Percentiles rank a stretch among this genome's conserved stretches.
Evolutionary conservation across 208 protist genomes (phyloP).

Genomic region (Endotrypanum monterogeii): DNA sequence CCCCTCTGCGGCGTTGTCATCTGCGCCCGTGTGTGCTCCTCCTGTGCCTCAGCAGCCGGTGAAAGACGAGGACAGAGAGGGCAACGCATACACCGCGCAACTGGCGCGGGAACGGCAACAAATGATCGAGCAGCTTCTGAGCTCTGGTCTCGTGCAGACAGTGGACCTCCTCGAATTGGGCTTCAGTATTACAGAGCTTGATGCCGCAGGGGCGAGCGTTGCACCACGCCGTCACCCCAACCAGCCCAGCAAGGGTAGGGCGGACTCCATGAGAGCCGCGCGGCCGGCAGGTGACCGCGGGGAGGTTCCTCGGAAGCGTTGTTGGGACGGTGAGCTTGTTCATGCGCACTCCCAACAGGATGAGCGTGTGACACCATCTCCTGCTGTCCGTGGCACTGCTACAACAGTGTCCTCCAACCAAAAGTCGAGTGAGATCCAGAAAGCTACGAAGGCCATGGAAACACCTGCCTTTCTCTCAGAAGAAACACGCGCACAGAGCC

Average conservation of each 20-base stretch:
- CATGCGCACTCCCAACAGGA: background rate
- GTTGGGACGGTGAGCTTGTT: background rate
- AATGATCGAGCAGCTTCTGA: conserved; percentile 38
- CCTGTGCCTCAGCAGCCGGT: background rate
- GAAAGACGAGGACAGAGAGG: background rate
- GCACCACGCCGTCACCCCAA: background rate
- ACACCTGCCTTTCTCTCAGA: conserved; percentile 7
- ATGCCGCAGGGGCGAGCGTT: conserved; percentile 6
- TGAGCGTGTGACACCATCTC: background rate
- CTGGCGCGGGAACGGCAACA: conserved; percentile 27
- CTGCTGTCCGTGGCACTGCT: background rate
- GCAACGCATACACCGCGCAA: background rate
- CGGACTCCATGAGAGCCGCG: background rate
- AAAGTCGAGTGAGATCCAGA: background rate
- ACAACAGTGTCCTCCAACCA: background rate
- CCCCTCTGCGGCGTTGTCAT: background rate
- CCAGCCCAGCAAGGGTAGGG: background rate
- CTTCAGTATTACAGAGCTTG: conserved; percentile 37
- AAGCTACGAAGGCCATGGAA: conserved; percentile 2
- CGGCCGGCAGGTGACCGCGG: background rate
- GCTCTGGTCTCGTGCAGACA: conserved; percentile 28
- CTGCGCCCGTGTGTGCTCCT: background rate
- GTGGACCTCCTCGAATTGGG: conserved; percentile 35
- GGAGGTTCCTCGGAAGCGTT: conserved; percentile 9
- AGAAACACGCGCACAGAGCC: background rate